Conservation (phyloP, 2,329 filamentous ascomycete genomes). For the Fusarium musae region DNA sequence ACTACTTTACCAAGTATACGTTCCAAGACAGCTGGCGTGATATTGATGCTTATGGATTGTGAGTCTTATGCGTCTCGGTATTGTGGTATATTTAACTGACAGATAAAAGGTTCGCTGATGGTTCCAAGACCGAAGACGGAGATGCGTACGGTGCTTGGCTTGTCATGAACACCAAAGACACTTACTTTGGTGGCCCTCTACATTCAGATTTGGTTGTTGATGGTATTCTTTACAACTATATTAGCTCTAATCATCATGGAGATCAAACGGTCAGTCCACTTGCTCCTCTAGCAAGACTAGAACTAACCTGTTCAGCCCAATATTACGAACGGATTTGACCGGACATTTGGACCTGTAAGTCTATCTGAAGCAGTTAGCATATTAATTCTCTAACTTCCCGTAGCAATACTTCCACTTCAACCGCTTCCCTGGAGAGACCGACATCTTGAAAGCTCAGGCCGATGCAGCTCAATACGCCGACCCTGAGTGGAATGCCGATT, state of each 20-base stretch:
- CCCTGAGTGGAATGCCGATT: conserved; percentile 66
- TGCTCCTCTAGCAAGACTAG: fast-evolving
- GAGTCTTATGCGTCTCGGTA: neutral
- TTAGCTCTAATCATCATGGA: conserved; percentile 70
- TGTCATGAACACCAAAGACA: conserved; percentile 72
- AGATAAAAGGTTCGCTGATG: conserved; percentile 47
- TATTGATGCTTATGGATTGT: conserved; percentile 66
- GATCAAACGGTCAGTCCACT: conserved; percentile 57
- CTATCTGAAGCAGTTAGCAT: neutral
- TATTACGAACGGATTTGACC: conserved; percentile 72
- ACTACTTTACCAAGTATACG: conserved; percentile 75
- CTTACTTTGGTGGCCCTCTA: conserved; percentile 69
- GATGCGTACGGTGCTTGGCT: conserved; percentile 70
- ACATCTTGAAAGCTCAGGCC: conserved; percentile 59
- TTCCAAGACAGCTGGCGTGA: conserved; percentile 69
- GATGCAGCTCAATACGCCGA: conserved; percentile 65
- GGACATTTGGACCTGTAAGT: conserved; percentile 68
- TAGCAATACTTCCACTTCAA: conserved; percentile 72
- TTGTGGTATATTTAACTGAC: conserved; percentile 1
- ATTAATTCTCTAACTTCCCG: neutral
- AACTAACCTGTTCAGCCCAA: conserved; percentile 56
- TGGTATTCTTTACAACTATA: conserved; percentile 74
- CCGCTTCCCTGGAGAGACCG: conserved; percentile 57
- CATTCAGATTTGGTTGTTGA: conserved; percentile 73
- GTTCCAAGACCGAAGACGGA: conserved; percentile 57